A percentile compares a stretch with the other conserved stretches of the same genome.
Evolutionary conservation across 495 filamentous ascomycete genomes (phyloP).

Genomic region (Aspergillus ellipticus): DNA sequence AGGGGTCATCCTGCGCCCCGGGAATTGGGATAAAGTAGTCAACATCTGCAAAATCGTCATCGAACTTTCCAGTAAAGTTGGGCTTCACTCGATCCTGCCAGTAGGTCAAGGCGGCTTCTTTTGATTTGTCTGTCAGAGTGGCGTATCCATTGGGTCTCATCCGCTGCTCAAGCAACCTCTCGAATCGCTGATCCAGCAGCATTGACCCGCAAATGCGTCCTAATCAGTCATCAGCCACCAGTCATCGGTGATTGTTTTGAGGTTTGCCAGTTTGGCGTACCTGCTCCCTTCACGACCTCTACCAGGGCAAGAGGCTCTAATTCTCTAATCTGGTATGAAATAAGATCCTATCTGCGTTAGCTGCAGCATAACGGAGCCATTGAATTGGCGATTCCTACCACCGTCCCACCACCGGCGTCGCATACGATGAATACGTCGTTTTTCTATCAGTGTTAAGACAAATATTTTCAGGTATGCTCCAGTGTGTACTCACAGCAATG

Average conservation of each 20-base stretch:
- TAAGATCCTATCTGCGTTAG: conserved; percentile 41
- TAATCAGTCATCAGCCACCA: conserved; percentile 1
- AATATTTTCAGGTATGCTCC: no score
- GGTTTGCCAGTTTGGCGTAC: no score
- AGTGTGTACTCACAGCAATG: conserved; percentile 10
- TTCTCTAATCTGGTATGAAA: conserved; percentile 22
- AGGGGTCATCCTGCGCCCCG: conserved; percentile 14
- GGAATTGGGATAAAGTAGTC: conserved; percentile 20
- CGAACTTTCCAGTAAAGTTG: conserved; percentile 1
- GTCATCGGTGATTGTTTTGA: no score
- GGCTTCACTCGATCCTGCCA: conserved; percentile 30
- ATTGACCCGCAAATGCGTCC: conserved; percentile 56
- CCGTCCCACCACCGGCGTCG: conserved; percentile 59
- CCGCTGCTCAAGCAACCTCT: conserved; percentile 34
- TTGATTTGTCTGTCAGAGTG: conserved; percentile 6
- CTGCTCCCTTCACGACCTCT: conserved; percentile 24
- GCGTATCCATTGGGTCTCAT: conserved; percentile 18
- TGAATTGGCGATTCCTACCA: conserved; percentile 36
- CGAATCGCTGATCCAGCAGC: conserved; percentile 50
- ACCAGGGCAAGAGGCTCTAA: conserved; percentile 12
- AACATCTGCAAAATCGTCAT: conserved; percentile 12
- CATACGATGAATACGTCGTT: conserved; percentile 50
- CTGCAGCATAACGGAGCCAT: not conserved
- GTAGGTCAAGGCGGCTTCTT: conserved; percentile 7
- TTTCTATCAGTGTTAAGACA: conserved; percentile 22